A percentile compares a stretch with the other conserved stretches of the same genome.
Conservation (phyloP, 768 basidiomycete species). For the Lactarius vividus region DNA sequence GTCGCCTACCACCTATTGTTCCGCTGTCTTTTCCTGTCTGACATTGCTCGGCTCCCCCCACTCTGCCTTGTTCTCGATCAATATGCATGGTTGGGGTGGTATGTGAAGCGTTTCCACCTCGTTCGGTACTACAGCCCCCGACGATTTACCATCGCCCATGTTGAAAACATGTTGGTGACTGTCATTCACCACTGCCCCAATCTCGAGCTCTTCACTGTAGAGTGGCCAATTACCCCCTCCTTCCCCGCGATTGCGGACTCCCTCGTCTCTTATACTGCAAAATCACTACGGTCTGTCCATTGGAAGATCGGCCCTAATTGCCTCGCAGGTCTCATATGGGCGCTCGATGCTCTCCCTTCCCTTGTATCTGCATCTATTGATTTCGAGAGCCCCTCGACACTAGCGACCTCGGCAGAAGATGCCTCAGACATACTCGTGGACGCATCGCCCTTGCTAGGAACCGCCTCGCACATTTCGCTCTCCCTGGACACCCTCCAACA, state of each 20-base stretch:
- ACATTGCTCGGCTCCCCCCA: conserved; percentile 51
- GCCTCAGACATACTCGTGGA: conserved; percentile 35
- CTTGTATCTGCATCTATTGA: conserved; percentile 58
- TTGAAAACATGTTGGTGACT: conserved; percentile 53
- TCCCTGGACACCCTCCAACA: conserved; percentile 56
- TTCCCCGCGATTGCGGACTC: conserved; percentile 67
- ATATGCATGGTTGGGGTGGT: conserved; percentile 60
- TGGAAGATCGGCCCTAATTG: conserved; percentile 56
- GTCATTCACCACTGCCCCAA: conserved; percentile 68
- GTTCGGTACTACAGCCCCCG: conserved; percentile 47
- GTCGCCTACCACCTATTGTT: conserved; percentile 67
- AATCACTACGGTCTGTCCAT: conserved; percentile 57
- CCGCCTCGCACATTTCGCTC: conserved; percentile 55
- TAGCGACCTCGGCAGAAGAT: not conserved
- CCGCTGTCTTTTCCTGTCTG: conserved; percentile 64
- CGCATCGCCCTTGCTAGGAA: conserved; percentile 50
- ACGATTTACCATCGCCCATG: conserved; percentile 44
- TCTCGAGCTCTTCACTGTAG: conserved; percentile 68
- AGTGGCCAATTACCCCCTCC: conserved; percentile 56
- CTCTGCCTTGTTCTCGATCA: conserved; percentile 53
- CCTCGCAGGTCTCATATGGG: conserved; percentile 68
- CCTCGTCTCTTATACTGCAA: conserved; percentile 49
- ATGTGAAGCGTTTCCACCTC: conserved; percentile 70
- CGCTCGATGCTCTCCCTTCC: conserved; percentile 57
- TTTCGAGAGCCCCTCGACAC: conserved; percentile 35